Evolutionary conservation across 345 rosid genomes (phyloP).

Genomic region (Eucalyptus sp.): DNA sequence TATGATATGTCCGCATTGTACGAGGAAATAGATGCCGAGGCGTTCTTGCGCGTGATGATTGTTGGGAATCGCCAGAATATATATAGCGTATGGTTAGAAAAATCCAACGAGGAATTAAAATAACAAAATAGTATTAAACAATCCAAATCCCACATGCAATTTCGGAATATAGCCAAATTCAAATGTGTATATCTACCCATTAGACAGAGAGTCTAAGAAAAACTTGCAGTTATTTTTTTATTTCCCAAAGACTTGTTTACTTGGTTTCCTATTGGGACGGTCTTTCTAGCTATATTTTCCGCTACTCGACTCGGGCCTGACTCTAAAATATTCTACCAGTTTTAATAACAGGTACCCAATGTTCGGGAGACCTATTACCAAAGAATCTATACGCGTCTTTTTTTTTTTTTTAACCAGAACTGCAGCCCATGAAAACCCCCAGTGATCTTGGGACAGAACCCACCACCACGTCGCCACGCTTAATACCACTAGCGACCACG

Average conservation of each 20-base stretch:
- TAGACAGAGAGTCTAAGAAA: background rate
- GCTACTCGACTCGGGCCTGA: background rate
- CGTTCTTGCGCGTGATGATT: background rate
- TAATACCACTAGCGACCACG: too few relatives aligned
- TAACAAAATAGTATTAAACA: background rate
- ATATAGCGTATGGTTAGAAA: background rate
- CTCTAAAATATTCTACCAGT: background rate
- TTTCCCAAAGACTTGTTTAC: background rate
- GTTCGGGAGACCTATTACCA: background rate
- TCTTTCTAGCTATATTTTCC: background rate
- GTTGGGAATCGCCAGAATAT: background rate
- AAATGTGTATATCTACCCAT: background rate
- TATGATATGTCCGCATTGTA: background rate
- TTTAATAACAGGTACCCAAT: conserved; percentile 2
- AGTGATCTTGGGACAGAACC: too few relatives aligned
- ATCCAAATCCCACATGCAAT: background rate
- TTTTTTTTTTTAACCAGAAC: too few relatives aligned
- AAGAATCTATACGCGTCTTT: background rate
- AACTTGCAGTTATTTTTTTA: background rate
- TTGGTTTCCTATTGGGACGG: background rate
- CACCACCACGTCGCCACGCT: too few relatives aligned
- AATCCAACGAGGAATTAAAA: background rate
- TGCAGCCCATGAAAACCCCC: too few relatives aligned
- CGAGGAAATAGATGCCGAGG: background rate
- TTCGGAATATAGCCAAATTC: background rate